phyloP scores from a whole-genome alignment of 345 rosid species.

The Gynandropsis gynandra region DNA sequence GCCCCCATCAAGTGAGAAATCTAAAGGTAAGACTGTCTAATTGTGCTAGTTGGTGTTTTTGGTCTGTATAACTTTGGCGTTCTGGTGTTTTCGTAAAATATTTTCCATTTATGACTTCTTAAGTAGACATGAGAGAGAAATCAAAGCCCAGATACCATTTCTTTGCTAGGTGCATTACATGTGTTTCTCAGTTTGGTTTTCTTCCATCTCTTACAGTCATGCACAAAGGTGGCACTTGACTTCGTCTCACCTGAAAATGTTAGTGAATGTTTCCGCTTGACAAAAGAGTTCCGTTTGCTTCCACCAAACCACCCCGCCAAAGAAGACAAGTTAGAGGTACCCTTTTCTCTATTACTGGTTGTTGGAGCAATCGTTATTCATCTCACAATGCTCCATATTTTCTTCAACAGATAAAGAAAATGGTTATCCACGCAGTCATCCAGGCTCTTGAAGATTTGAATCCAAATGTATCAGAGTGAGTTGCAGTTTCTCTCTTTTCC shows the following conservation, averaged over 20 bases:
- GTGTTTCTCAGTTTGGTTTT: not conserved
- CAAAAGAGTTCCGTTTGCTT: conserved; percentile 51
- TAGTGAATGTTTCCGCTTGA: conserved; percentile 43
- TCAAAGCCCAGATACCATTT: not conserved
- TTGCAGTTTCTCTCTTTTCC: not conserved
- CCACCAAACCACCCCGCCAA: conserved; percentile 46
- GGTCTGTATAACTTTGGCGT: not conserved
- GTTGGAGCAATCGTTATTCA: not conserved
- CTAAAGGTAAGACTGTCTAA: conserved; percentile 19
- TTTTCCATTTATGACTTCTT: not conserved
- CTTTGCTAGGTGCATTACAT: not conserved
- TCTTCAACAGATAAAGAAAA: conserved; percentile 24
- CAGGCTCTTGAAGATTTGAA: conserved; percentile 16
- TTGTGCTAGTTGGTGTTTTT: not conserved
- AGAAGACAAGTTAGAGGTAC: conserved; percentile 62
- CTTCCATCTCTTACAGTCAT: conserved; percentile 35
- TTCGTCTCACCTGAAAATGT: conserved; percentile 63
- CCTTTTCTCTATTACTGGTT: not conserved
- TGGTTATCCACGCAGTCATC: conserved; percentile 18
- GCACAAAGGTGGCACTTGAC: conserved; percentile 61
- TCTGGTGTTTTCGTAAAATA: not conserved
- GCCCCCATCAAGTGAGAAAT: conserved; percentile 35
- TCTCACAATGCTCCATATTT: conserved; percentile 1
- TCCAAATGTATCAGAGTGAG: conserved; percentile 13
- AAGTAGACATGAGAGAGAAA: not conserved